These are phyloP conservation scores for Rhodotorula mucilaginosa DNA, from an alignment of 1,284 basidiomycete genomes.

Conservation along the genomic window DNA sequence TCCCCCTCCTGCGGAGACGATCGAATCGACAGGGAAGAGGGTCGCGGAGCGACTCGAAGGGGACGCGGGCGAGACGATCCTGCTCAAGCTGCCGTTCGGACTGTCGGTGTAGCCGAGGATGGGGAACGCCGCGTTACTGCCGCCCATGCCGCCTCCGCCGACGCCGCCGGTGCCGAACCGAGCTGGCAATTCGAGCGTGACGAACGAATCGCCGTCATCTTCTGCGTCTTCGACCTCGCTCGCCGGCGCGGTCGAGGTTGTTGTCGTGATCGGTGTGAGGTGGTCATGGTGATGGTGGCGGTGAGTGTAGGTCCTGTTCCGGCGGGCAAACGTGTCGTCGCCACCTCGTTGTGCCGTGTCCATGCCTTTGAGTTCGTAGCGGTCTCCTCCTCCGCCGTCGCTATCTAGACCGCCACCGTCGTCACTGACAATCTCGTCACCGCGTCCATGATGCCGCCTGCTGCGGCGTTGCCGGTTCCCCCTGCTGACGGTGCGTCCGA, in stretches of 20 bases:
- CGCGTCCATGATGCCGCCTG: background rate
- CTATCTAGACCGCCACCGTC: background rate
- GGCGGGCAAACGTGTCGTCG: background rate
- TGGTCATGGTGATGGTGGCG: too few relatives aligned
- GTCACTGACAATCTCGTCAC: background rate
- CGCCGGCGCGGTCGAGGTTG: background rate
- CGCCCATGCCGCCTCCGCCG: too few relatives aligned
- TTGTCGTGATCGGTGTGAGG: background rate
- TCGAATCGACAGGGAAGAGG: conserved; percentile 2
- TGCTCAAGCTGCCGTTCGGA: background rate
- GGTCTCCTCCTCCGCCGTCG: background rate
- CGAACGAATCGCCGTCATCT: conserved; percentile 18
- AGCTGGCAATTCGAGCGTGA: conserved; percentile 5
- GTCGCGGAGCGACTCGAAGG: conserved; percentile 1
- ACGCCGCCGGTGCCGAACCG: background rate
- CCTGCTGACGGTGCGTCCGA: background rate
- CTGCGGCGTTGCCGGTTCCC: background rate
- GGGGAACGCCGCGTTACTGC: background rate
- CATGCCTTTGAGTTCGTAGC: background rate
- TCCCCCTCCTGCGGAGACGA: background rate
- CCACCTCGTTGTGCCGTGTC: background rate
- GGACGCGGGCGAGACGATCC: background rate
- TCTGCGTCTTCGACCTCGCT: background rate
- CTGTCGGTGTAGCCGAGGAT: background rate
- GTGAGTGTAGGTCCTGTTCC: too few relatives aligned